phyloP scores from a whole-genome alignment of 306 rosid species.

The Gastrolobium bilobum region DNA sequence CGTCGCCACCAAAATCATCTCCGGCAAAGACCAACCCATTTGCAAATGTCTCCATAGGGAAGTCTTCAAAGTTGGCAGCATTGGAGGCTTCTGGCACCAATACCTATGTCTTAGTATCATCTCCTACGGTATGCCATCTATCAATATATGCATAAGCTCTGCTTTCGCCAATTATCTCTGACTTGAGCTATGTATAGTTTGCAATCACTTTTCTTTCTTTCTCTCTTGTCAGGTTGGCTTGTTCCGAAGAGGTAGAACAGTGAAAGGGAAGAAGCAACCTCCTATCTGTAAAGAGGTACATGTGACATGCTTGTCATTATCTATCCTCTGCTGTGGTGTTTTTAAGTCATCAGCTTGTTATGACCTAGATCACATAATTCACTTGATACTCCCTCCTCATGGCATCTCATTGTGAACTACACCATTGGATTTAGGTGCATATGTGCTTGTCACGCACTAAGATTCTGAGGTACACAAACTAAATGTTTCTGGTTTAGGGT shows the following conservation, averaged over 20 bases:
- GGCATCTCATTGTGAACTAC: neutral
- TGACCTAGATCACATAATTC: slow-evolving; percentile 36
- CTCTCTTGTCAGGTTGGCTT: slow-evolving; percentile 75
- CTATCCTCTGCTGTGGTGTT: slow-evolving; percentile 6
- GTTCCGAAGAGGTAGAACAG: slow-evolving; percentile 82
- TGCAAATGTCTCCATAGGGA: slow-evolving; percentile 52
- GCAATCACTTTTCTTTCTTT: slow-evolving; percentile 28
- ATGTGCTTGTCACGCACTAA: slow-evolving; percentile 30
- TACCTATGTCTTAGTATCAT: slow-evolving; percentile 69
- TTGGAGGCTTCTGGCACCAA: slow-evolving; percentile 83
- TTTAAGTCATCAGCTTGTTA: slow-evolving; percentile 27
- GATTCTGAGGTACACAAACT: slow-evolving; percentile 19
- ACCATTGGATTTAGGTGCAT: slow-evolving; percentile 32
- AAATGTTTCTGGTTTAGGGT: slow-evolving; percentile 21
- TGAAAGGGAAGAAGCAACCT: slow-evolving; percentile 88
- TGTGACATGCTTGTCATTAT: slow-evolving; percentile 39
- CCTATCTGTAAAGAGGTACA: slow-evolving; percentile 90
- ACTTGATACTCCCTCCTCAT: slow-evolving; percentile 13
- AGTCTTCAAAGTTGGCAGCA: slow-evolving; percentile 78
- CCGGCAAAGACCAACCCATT: slow-evolving; percentile 71
- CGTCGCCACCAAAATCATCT: slow-evolving; percentile 69
- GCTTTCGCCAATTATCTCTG: slow-evolving; percentile 30
- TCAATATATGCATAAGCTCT: slow-evolving; percentile 12
- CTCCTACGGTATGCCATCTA: slow-evolving; percentile 72
- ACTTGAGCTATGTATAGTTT: slow-evolving; percentile 35